phyloP scores from a whole-genome alignment of 2,329 filamentous ascomycete species.

The Penicillium decumbens region DNA sequence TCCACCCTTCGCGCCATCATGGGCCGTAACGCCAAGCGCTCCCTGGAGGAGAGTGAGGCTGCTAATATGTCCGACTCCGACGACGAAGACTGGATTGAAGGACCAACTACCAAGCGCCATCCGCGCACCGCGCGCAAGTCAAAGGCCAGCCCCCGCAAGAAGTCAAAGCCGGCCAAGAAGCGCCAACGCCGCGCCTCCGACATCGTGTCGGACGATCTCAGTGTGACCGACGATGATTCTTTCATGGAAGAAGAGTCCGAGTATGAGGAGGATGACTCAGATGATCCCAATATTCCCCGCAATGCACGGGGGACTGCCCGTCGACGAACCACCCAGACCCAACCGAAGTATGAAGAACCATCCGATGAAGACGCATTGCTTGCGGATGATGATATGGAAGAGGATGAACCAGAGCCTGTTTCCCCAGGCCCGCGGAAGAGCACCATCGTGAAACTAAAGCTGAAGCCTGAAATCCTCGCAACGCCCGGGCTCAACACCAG shows the following conservation, averaged over 20 bases:
- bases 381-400: slow-evolving; percentile 23
- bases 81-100: slow-evolving; percentile 45
- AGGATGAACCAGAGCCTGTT: slow-evolving; percentile 17
- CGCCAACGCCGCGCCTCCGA: slow-evolving; percentile 46
- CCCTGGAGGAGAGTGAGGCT: slow-evolving; percentile 43
- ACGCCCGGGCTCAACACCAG: slow-evolving; percentile 36
- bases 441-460: slow-evolving; percentile 31
- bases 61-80: slow-evolving; percentile 43
- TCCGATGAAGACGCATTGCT: slow-evolving; percentile 32
- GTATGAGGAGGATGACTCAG: slow-evolving; percentile 31
- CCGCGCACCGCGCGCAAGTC: slow-evolving; percentile 27
- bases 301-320: slow-evolving; percentile 56
- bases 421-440: slow-evolving; percentile 20
- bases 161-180: slow-evolving; percentile 32
- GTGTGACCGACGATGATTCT: slow-evolving; percentile 36
- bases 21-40: slow-evolving; percentile 36
- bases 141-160: slow-evolving; percentile 31
- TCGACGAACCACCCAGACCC: slow-evolving; percentile 51
- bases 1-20: slow-evolving; percentile 21
- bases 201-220: slow-evolving; percentile 38
- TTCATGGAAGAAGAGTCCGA: slow-evolving; percentile 46
- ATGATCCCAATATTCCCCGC: slow-evolving; percentile 44
- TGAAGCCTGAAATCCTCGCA: slow-evolving; percentile 24
- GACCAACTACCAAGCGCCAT: slow-evolving; percentile 20
- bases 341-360: slow-evolving; percentile 54